Conservation (phyloP, 352 stramenopile species). For the Phytophthora palmivora region DNA sequence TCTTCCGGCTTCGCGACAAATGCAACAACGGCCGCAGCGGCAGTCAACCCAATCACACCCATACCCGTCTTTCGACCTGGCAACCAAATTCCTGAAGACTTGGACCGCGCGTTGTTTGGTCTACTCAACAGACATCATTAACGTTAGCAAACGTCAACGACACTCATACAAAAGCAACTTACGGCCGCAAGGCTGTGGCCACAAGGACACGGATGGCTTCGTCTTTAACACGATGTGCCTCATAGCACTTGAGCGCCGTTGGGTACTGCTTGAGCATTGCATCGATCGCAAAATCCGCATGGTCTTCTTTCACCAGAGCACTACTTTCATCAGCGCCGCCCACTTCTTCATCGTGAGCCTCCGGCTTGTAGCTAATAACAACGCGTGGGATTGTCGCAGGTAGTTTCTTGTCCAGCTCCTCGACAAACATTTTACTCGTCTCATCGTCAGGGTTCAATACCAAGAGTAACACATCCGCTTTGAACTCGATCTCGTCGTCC, state of each 20-base stretch:
- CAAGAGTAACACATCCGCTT: slow-evolving; percentile 76
- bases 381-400: slow-evolving; percentile 62
- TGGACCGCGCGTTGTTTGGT: slow-evolving; percentile 60
- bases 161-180: slow-evolving; percentile 23
- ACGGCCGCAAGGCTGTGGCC: slow-evolving; percentile 60
- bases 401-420: slow-evolving; percentile 65
- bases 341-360: slow-evolving; percentile 24
- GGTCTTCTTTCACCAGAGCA: slow-evolving; percentile 22
- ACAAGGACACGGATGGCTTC: slow-evolving; percentile 47
- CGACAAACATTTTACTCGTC: slow-evolving; percentile 48
- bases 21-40: slow-evolving; percentile 15
- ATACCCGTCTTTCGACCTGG: slow-evolving; percentile 23
- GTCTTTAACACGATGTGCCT: slow-evolving; percentile 44
- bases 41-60: slow-evolving; percentile 18
- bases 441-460: slow-evolving; percentile 67
- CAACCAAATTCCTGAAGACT: slow-evolving; percentile 40
- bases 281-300: slow-evolving; percentile 53
- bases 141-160: background rate
- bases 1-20: slow-evolving; percentile 42
- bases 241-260: slow-evolving; percentile 51
- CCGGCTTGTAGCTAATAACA: slow-evolving; percentile 60
- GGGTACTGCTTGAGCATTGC: slow-evolving; percentile 59
- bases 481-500: slow-evolving; percentile 71
- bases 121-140: slow-evolving; percentile 22
- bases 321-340: slow-evolving; percentile 17